phyloP scores from a whole-genome alignment of 768 basidiomycete species.

The Leccinum disarticulatum region DNA sequence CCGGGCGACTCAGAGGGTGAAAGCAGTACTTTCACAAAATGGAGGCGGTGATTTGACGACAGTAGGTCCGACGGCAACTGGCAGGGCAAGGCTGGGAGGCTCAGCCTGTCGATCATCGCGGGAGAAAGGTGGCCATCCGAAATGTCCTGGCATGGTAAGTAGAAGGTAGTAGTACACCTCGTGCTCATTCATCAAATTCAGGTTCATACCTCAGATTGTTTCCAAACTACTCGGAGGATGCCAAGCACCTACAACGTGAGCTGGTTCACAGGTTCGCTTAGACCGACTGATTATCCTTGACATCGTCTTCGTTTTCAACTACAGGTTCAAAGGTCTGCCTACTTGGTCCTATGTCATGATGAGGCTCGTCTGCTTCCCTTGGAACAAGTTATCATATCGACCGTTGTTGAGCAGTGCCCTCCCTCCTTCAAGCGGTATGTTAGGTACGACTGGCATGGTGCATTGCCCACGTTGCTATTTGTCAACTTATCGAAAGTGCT shows the following conservation, averaged over 20 bases:
- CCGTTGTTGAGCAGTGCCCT: constrained; percentile 3
- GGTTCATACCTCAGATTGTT: background rate
- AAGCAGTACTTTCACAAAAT: background rate
- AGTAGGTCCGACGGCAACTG: background rate
- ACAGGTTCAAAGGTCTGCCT: background rate
- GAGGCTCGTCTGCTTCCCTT: constrained; percentile 3
- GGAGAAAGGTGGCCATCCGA: background rate
- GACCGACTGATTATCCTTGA: background rate
- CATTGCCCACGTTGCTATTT: background rate
- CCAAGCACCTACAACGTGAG: background rate
- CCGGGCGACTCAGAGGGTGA: background rate
- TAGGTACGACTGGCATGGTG: background rate
- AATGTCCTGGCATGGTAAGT: background rate
- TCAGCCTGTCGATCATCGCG: background rate
- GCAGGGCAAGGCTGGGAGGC: background rate
- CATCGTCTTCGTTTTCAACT: background rate
- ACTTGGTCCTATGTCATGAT: background rate
- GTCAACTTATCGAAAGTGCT: background rate
- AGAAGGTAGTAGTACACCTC: background rate
- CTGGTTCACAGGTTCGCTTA: background rate
- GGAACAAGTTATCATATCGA: constrained; percentile 1
- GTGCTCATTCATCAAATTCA: background rate
- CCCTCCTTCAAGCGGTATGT: background rate
- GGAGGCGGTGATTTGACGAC: constrained; percentile 1
- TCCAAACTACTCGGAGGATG: background rate